phyloP scores from a whole-genome alignment of 768 basidiomycete species.

The Auricularia sp. region DNA sequence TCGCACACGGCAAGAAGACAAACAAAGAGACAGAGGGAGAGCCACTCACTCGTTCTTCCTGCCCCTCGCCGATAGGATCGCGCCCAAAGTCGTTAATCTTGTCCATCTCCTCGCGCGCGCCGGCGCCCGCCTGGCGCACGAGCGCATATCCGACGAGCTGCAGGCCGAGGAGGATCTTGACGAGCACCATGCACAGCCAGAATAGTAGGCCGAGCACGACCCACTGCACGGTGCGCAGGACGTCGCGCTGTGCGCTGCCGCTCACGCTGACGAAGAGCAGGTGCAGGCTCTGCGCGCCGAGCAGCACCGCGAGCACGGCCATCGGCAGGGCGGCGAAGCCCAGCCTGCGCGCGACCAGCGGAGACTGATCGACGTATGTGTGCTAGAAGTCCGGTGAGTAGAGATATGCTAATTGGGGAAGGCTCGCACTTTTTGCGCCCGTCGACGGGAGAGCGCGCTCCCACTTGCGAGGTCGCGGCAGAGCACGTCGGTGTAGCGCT shows the following conservation, averaged over 20 bases:
- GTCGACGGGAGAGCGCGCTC: slow-evolving; percentile 55
- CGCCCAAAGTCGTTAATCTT: slow-evolving; percentile 78
- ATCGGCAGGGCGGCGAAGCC: slow-evolving; percentile 91
- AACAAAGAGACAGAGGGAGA: not conserved
- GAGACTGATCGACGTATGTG: slow-evolving; percentile 90
- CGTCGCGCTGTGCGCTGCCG: slow-evolving; percentile 2
- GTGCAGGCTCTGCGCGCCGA: slow-evolving; percentile 60
- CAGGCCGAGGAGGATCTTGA: slow-evolving; percentile 90
- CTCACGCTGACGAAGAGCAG: slow-evolving; percentile 40
- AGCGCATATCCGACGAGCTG: slow-evolving; percentile 79
- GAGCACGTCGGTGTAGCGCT: slow-evolving; percentile 88
- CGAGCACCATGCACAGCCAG: slow-evolving; percentile 80
- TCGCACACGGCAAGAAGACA: not conserved
- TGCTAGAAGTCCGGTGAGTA: slow-evolving; percentile 35
- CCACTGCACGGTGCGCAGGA: slow-evolving; percentile 51
- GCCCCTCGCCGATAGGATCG: slow-evolving; percentile 84
- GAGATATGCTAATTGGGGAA: not conserved
- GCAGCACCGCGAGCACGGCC: slow-evolving; percentile 69
- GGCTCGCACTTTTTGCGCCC: slow-evolving; percentile 65
- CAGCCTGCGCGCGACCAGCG: slow-evolving; percentile 82
- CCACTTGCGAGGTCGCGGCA: slow-evolving; percentile 85
- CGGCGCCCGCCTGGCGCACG: slow-evolving; percentile 63
- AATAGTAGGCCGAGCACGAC: slow-evolving; percentile 50
- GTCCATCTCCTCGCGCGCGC: slow-evolving; percentile 60
- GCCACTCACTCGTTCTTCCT: slow-evolving; percentile 62